Evolutionary conservation across 805 yeast genomes (phyloP).

Genomic region (Scheffersomyces ergatensis): DNA sequence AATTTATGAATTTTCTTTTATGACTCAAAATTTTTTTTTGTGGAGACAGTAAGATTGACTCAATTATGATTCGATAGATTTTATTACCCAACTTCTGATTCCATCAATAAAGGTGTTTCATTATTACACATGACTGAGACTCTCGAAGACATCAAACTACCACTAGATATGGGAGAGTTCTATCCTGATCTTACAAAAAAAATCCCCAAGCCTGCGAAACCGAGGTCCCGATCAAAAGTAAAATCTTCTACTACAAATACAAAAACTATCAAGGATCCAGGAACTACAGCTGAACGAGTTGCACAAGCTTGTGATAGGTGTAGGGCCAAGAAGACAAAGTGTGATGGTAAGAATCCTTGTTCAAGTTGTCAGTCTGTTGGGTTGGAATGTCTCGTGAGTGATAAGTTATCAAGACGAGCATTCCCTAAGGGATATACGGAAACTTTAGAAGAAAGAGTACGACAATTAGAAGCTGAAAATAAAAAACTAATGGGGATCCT

Average conservation of each 20-base stretch:
- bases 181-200: not conserved
- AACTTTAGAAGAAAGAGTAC: conserved; percentile 80
- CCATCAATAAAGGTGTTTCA: too few species aligned
- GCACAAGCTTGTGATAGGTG: conserved; percentile 94
- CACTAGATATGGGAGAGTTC: not conserved
- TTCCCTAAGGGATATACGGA: conserved; percentile 93
- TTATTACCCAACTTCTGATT: too few species aligned
- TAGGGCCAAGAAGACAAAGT: conserved; percentile 72
- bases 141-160: too few species aligned
- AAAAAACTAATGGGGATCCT: conserved; percentile 62
- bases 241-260: conserved; percentile 15
- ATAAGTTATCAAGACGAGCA: conserved; percentile 78
- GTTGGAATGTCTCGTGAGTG: conserved; percentile 84
- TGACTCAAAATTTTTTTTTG: not conserved
- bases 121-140: too few species aligned
- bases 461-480: conserved; percentile 82
- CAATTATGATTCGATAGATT: too few species aligned
- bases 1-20: not conserved
- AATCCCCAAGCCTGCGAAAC: not conserved
- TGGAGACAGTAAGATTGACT: too few species aligned
- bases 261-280: conserved; percentile 64
- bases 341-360: conserved; percentile 79
- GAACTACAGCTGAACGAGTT: conserved; percentile 62
- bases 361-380: conserved; percentile 83
- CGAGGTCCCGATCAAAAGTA: not conserved